A percentile compares a stretch with the other conserved stretches of the same genome.
phyloP scores from a whole-genome alignment of 768 basidiomycete species.

The Hygrocybe coccinea region DNA sequence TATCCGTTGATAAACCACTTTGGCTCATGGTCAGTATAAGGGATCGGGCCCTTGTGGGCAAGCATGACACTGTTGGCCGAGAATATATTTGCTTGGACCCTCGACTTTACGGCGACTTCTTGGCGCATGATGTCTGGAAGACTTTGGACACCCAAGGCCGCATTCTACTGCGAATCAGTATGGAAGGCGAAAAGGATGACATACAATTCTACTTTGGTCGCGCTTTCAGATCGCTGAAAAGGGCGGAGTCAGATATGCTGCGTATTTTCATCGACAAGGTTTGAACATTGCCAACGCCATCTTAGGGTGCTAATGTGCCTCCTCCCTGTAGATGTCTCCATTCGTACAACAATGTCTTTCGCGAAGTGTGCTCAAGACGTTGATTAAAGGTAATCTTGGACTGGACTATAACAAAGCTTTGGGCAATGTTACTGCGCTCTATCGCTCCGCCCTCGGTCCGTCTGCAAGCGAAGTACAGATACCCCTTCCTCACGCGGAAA shows the following conservation, averaged over 20 bases:
- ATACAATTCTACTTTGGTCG: constrained; percentile 96
- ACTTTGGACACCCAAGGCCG: constrained; percentile 84
- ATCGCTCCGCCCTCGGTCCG: constrained; percentile 72
- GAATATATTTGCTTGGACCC: constrained; percentile 92
- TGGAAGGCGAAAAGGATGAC: constrained; percentile 99
- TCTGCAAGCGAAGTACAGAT: constrained; percentile 67
- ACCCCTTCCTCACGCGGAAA: constrained; percentile 69
- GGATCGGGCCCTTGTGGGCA: constrained; percentile 84
- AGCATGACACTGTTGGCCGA: constrained; percentile 88
- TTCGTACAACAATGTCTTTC: constrained; percentile 87
- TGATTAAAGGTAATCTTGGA: constrained; percentile 58
- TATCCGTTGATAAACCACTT: constrained; percentile 87
- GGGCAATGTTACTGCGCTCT: constrained; percentile 74
- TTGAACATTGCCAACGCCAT: constrained; percentile 14
- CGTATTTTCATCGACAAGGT: constrained; percentile 97
- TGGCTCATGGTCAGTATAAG: constrained; percentile 97
- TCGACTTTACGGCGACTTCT: constrained; percentile 77
- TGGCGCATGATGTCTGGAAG: constrained; percentile 90
- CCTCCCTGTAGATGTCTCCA: constrained; percentile 73
- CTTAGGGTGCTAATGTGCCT: neutral
- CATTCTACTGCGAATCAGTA: constrained; percentile 82
- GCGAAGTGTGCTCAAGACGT: constrained; percentile 63
- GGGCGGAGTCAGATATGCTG: constrained; percentile 93
- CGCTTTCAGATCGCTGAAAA: constrained; percentile 88
- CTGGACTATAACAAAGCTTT: constrained; percentile 90